Evolutionary conservation across 192 early-diverging fungal species (phyloP).

Genomic region (Linnemannia elongata): DNA sequence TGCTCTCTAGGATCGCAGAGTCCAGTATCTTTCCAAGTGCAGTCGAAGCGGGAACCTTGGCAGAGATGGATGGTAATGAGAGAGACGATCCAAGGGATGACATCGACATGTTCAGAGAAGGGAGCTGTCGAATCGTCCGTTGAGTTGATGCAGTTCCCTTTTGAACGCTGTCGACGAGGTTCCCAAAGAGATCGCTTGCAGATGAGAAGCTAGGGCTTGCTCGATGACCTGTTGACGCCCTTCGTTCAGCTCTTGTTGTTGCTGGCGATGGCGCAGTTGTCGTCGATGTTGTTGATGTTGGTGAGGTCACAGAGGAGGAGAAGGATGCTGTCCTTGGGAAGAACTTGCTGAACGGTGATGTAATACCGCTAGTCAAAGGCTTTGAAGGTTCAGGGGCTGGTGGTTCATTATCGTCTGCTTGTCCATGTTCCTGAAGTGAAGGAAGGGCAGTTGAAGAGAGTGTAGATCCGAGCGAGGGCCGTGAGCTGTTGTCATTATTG

Average conservation of each 20-base stretch:
- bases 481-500: neutral
- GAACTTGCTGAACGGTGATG: constrained; percentile 17
- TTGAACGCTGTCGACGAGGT: constrained; percentile 35
- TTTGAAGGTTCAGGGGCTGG: neutral
- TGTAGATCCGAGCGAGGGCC: neutral
- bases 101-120: constrained; percentile 35
- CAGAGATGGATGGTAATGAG: constrained; percentile 15
- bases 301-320: neutral
- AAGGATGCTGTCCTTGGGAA: constrained; percentile 18
- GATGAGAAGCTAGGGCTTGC: constrained; percentile 23
- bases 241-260: neutral
- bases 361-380: neutral
- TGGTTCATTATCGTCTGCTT: constrained; percentile 16
- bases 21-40: constrained; percentile 34
- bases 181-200: constrained; percentile 43
- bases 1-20: constrained; percentile 16
- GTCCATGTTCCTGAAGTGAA: constrained; percentile 5
- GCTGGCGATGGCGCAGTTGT: neutral
- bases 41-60: constrained; percentile 19
- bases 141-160: constrained; percentile 36
- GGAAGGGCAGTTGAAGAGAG: constrained; percentile 1
- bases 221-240: constrained; percentile 15
- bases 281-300: neutral
- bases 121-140: constrained; percentile 28
- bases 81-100: constrained; percentile 21